Conservation (phyloP, 2,329 filamentous ascomycete genomes). For the Fusarium nelsonii region DNA sequence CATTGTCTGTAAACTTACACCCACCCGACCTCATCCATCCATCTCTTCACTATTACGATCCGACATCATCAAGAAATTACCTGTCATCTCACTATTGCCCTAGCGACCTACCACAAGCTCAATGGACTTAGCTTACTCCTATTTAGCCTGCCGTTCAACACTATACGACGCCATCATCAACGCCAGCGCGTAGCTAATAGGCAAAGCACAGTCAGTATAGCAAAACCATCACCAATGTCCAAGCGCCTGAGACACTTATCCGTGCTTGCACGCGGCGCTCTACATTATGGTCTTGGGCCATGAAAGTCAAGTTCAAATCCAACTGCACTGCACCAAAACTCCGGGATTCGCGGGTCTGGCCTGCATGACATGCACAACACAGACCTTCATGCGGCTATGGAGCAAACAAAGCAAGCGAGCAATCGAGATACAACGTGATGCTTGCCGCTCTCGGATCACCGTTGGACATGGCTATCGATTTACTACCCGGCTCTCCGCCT, state of each 20-base stretch:
- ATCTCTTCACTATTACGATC: neutral
- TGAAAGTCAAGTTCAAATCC: slow-evolving; percentile 7
- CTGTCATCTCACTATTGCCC: neutral
- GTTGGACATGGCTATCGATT: slow-evolving; percentile 7
- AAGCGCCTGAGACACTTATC: slow-evolving; percentile 18
- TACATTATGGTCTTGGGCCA: slow-evolving; percentile 10
- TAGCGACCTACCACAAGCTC: neutral
- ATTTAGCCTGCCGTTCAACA: neutral
- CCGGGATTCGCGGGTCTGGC: slow-evolving; percentile 11
- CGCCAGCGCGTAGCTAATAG: slow-evolving; percentile 17
- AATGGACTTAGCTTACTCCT: neutral
- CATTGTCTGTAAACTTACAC: neutral
- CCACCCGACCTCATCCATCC: neutral
- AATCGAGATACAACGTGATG: slow-evolving; percentile 10
- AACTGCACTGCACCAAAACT: slow-evolving; percentile 2
- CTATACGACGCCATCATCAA: slow-evolving; percentile 5
- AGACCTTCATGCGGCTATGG: slow-evolving; percentile 28
- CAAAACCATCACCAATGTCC: slow-evolving; percentile 11
- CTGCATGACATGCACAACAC: slow-evolving; percentile 33
- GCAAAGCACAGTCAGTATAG: neutral
- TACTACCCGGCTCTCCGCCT: slow-evolving; percentile 1
- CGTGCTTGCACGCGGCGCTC: slow-evolving; percentile 11
- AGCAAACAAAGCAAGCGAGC: slow-evolving; percentile 18
- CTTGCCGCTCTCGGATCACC: slow-evolving; percentile 13
- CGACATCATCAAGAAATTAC: neutral